Evolutionary conservation across 768 basidiomycete species (phyloP).

Genomic region (Leccinellum rugosiceps): DNA sequence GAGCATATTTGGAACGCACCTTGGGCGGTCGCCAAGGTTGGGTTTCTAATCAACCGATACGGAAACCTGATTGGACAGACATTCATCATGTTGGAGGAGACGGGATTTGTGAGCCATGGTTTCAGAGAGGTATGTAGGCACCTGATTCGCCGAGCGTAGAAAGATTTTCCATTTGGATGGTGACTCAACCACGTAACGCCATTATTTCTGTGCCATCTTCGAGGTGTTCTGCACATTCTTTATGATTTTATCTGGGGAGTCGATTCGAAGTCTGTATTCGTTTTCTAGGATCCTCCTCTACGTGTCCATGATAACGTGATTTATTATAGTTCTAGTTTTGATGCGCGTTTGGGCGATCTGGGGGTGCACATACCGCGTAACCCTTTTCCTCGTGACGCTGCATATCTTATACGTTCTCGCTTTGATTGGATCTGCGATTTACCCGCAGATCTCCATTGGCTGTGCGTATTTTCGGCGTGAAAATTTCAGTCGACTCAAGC

Average conservation of each 20-base stretch:
- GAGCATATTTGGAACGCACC: conserved; percentile 16
- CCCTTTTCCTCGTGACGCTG: background rate
- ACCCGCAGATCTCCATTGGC: background rate
- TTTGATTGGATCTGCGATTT: background rate
- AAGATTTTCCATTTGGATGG: background rate
- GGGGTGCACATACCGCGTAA: conserved; percentile 11
- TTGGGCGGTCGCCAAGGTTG: conserved; percentile 6
- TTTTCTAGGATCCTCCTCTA: background rate
- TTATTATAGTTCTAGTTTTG: conserved; percentile 16
- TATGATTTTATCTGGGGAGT: conserved; percentile 10
- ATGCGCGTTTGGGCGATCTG: conserved; percentile 21
- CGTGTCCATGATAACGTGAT: background rate
- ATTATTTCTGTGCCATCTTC: conserved; percentile 6
- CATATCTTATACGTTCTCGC: conserved; percentile 6
- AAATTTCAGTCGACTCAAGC: background rate
- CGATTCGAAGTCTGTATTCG: background rate
- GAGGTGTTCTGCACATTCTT: conserved; percentile 7
- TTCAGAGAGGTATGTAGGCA: conserved; percentile 1
- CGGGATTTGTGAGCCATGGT: background rate
- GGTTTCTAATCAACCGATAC: conserved; percentile 19
- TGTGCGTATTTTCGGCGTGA: background rate
- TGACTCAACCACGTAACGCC: background rate
- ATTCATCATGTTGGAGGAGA: conserved; percentile 2
- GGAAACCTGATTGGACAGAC: conserved; percentile 15
- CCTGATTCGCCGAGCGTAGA: background rate